phyloP scores from a whole-genome alignment of 805 yeast genomes.

The Zygoascus biomembranicola region DNA sequence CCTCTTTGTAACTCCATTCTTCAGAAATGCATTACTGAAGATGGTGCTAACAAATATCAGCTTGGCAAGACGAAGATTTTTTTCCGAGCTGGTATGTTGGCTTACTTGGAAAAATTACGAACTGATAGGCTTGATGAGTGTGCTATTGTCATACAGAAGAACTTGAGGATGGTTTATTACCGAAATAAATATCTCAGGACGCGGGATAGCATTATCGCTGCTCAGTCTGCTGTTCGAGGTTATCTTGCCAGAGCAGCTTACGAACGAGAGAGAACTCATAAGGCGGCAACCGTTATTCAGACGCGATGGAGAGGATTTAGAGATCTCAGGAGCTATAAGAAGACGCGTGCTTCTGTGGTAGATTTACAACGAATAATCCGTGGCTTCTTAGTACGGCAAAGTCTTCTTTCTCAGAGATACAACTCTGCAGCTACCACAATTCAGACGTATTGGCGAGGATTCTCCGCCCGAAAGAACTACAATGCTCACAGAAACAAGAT shows the following conservation, averaged over 20 bases:
- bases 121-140: constrained; percentile 67
- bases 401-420: constrained; percentile 41
- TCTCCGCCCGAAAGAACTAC: constrained; percentile 48
- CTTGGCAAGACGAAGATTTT: constrained; percentile 90
- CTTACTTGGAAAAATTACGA: constrained; percentile 78
- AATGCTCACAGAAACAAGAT: constrained; percentile 44
- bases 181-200: constrained; percentile 53
- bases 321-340: constrained; percentile 46
- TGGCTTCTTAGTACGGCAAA: constrained; percentile 42
- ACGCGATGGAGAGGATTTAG: constrained; percentile 38
- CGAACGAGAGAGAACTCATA: constrained; percentile 40
- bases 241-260: constrained; percentile 45
- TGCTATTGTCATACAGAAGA: constrained; percentile 80
- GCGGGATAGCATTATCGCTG: constrained; percentile 42
- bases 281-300: constrained; percentile 68
- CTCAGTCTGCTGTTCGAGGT: constrained; percentile 65
- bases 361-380: constrained; percentile 52
- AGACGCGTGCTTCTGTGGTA: constrained; percentile 44
- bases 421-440: constrained; percentile 58
- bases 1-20: constrained; percentile 64
- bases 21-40: constrained; percentile 48
- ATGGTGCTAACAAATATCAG: constrained; percentile 59
- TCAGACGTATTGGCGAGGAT: constrained; percentile 70
- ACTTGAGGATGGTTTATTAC: constrained; percentile 55
- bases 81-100: constrained; percentile 95